Evolutionary conservation across 2,329 filamentous ascomycete genomes (phyloP), one percentile per base, ranked within the genome.

Genomic region (Penicillium griseofulvum): DNA sequence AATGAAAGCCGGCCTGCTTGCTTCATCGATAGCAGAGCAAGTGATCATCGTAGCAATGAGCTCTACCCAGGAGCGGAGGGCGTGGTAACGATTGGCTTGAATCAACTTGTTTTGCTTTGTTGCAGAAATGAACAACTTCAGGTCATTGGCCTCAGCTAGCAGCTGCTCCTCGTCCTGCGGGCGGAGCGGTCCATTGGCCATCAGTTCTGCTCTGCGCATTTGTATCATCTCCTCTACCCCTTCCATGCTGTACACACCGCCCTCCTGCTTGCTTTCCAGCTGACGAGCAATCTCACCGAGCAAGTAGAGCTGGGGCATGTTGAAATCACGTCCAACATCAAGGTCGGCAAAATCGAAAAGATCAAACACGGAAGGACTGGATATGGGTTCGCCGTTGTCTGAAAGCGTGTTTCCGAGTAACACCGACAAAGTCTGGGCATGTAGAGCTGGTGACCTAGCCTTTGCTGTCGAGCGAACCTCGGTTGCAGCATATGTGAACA

Each of bases 281-380:
- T 82, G 80, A 45, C 95, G 75, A 61, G 92, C 85, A 24, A 95
- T 71, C 39, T 86, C 85, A 17, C 77, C 76, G 57, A 92, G 87
- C 57, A 83, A 83, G 38, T 78, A 74, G 19, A 89, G 76, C 5
- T 78, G 71, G 3, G 86, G 84, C 2, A 82, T 72, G 2, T 81
- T 68, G 41, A 75, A 65, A 12, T 73, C 68, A 54, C 73, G 71
- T 0, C 76, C 73, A 37, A 86, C 78, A 45, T 83, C 80, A 11
- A 88, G 73, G 57, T 89, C 86, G 70, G 94, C 83, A 66, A 97
- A 97, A 74, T 99, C 94, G 65, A 96, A 94, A 22, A 97, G 81
- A 61, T 97, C 91, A 67, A 97, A 96, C 7, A 97, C 83, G 4
- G 89, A 91, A 0, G 87, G 82, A 55, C 91, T 88, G 28, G 80